Evolutionary conservation across 23 red algal genomes (phyloP).

Genomic region (Pyropia haitanensis): DNA sequence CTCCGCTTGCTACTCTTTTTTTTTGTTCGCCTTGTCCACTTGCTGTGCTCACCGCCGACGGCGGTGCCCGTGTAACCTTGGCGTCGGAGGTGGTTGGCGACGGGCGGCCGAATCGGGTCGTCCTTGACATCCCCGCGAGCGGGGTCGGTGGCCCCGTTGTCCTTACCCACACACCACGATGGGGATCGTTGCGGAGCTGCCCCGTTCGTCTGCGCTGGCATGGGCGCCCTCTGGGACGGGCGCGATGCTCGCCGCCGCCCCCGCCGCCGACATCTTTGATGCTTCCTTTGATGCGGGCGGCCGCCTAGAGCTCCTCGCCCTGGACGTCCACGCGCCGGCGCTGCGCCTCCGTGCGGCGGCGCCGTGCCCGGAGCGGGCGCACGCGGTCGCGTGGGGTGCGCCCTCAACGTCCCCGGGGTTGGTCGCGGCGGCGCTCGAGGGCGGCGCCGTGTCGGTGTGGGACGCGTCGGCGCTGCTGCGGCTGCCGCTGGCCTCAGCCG

Average conservation of each 20-base stretch:
- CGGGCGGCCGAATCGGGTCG: too few species aligned
- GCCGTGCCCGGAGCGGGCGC: conserved; percentile 28
- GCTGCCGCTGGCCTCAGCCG: conserved; percentile 2
- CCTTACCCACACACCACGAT: conserved; percentile 17
- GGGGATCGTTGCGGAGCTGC: conserved; percentile 66
- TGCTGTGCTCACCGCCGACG: too few species aligned
- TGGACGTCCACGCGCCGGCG: conserved; percentile 33
- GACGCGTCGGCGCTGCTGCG: conserved; percentile 64
- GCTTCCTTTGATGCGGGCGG: conserved; percentile 24
- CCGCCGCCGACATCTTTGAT: conserved; percentile 30
- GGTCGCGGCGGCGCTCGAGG: conserved; percentile 54
- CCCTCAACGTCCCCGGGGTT: conserved; percentile 42
- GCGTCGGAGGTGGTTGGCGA: too few species aligned
- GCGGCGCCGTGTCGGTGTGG: conserved; percentile 81
- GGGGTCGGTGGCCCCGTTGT: not conserved
- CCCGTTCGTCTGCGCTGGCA: conserved; percentile 45
- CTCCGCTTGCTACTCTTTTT: too few species aligned
- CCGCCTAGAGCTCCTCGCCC: conserved; percentile 37
- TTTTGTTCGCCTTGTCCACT: too few species aligned
- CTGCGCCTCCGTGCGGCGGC: conserved; percentile 18
- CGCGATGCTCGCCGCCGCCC: conserved; percentile 27
- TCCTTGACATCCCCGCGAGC: too few species aligned
- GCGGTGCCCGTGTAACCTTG: too few species aligned
- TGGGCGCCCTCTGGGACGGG: conserved; percentile 58
- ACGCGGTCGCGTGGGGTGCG: conserved; percentile 43